These are phyloP conservation scores for Solanum rostratum DNA, from an alignment of 257 asterid species.

Conservation along the genomic window DNA sequence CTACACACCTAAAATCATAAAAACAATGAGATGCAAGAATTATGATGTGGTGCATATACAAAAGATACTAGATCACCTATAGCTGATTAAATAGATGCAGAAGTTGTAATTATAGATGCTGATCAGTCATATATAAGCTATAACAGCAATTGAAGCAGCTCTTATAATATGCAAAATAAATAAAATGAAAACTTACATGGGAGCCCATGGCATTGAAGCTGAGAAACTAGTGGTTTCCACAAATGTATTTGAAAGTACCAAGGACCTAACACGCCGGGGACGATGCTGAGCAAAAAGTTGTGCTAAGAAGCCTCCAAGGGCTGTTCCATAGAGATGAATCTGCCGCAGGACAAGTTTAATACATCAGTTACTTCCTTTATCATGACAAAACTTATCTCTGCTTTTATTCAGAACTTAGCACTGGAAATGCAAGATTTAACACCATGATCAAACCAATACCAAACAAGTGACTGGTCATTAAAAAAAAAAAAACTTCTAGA, in stretches of 20 bases:
- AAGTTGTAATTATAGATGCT: not conserved
- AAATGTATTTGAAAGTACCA: slow-evolving; percentile 89
- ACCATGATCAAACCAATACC: not conserved
- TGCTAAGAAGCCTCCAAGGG: slow-evolving; percentile 98
- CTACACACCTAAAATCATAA: not conserved
- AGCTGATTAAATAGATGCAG: not conserved
- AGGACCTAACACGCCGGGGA: slow-evolving; percentile 85
- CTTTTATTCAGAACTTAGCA: not conserved
- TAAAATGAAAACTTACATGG: slow-evolving; percentile 46
- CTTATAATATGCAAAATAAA: not conserved
- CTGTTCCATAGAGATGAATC: slow-evolving; percentile 92
- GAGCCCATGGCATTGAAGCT: slow-evolving; percentile 98
- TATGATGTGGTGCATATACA: not conserved
- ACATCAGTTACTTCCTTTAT: not conserved
- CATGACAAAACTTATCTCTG: not conserved
- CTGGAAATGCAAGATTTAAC: not conserved
- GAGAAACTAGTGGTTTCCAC: slow-evolving; percentile 82
- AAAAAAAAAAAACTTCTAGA: not conserved
- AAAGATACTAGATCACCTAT: not conserved
- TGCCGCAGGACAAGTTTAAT: slow-evolving; percentile 16
- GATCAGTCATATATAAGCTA: not conserved
- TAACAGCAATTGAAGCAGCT: not conserved
- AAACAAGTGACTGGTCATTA: not conserved
- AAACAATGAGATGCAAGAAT: not conserved
- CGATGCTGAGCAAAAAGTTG: slow-evolving; percentile 96